Base-by-base conservation (phyloP, 306 rosid genomes). In the Amphicarpaea edgeworthii region DNA sequence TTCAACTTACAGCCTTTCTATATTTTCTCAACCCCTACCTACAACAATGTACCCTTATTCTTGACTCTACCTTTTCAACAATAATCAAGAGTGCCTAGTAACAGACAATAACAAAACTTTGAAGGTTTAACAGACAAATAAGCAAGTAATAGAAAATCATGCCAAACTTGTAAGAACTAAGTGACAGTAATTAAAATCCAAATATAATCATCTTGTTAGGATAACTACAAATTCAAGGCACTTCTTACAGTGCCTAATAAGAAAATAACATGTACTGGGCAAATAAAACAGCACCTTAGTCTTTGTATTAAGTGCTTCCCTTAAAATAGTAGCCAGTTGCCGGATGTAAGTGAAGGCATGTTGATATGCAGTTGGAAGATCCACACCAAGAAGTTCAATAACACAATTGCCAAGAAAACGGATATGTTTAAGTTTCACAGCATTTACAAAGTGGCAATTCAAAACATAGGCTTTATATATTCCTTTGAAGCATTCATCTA, bases 401-500 rank as follows among this genome's bases (percentile, higher is more conserved):
- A 92, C 86, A 42, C 97, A 95, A 82, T 86, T 90, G 68, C 88
- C 85, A 83, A 92, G 99, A 80, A 95, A 88, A 17, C 82, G 92
- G 75, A 95, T 86, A 77, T 92, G 99, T 67, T 88, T 87, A 70
- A 95, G 87, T 76, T 95, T 95, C 61, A 69, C 75, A 8, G 96
- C 97, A 83, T 88, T 92, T 83, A 95, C 86, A 77, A 95, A 95
- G 78, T 86, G 93, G 89, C 97, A 92, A 83, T 90, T 95, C 88
- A 90, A 86, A 57, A 92, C 97, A 76, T 90, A 92, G 10, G 97
- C 96, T 84, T 95, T 95, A 83, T 95, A 95, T 77, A 95, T 89
- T 82, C 98, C 98, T 82, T 84, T 89, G 82, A 87, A 89, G 84
- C 92, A 88, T 75, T 95, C 97, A 75, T 90, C 99, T 30, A 88